phyloP scores from a whole-genome alignment of 2,329 filamentous ascomycete genomes.

The Aspergillus uvarum region DNA sequence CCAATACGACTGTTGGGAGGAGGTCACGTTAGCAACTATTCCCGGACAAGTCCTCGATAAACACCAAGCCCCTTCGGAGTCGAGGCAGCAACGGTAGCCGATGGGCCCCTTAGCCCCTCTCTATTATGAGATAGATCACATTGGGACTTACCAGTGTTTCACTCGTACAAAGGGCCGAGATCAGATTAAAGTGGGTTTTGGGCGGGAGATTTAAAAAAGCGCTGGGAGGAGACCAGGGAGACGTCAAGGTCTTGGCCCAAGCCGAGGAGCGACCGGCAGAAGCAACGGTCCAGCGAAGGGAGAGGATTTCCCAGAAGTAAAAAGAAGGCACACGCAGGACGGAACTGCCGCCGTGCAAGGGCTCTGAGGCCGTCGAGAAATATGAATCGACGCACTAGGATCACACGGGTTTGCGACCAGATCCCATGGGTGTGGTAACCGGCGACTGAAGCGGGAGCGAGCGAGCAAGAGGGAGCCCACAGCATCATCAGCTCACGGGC shows the following conservation, averaged over 20 bases:
- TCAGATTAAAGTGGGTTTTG: constrained; percentile 15
- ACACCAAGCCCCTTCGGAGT: constrained; percentile 9
- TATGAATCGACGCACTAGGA: constrained; percentile 21
- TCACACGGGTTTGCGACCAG: constrained; percentile 24
- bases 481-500: constrained; percentile 21
- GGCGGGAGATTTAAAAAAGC: constrained; percentile 16
- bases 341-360: constrained; percentile 32
- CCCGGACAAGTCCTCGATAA: constrained; percentile 22
- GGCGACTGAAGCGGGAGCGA: constrained; percentile 24
- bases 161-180: constrained; percentile 15
- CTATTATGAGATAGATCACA: neutral
- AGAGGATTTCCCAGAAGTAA: constrained; percentile 11
- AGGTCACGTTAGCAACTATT: constrained; percentile 35
- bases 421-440: constrained; percentile 25
- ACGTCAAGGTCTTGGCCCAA: constrained; percentile 31
- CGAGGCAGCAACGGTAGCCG: constrained; percentile 8
- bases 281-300: constrained; percentile 23
- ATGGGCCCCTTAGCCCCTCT: neutral
- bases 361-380: constrained; percentile 28
- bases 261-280: constrained; percentile 30
- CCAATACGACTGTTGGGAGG: constrained; percentile 22
- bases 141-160: constrained; percentile 19
- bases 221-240: constrained; percentile 26
- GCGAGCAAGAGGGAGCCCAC: neutral
- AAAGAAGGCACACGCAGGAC: constrained; percentile 28